These are phyloP conservation scores for Gaertneriomyces semiglobifer DNA, from an alignment of 192 early-diverging fungal species.

Conservation along the genomic window DNA sequence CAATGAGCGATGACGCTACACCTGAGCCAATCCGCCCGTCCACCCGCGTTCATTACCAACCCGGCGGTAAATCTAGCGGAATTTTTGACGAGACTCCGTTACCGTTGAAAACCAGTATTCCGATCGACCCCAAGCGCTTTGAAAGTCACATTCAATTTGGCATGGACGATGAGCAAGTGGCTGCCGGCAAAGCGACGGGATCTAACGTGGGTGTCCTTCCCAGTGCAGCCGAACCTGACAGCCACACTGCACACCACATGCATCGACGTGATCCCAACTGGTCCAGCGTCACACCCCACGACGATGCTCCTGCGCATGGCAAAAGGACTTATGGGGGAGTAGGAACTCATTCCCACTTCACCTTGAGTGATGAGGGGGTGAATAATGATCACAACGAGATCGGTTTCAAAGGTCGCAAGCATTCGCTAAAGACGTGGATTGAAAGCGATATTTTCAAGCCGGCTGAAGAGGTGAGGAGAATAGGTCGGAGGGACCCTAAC, in stretches of 20 bases:
- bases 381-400: background rate
- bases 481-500: conserved; percentile 32
- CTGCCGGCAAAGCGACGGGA: background rate
- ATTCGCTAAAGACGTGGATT: background rate
- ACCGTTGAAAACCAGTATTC: conserved; percentile 15
- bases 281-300: conserved; percentile 14
- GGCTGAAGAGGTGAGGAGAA: background rate
- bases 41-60: conserved; percentile 21
- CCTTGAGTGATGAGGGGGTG: conserved; percentile 5
- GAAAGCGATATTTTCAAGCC: conserved; percentile 24
- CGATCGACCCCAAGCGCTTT: conserved; percentile 35
- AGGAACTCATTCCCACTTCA: conserved; percentile 7
- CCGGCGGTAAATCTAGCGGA: conserved; percentile 25
- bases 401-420: conserved; percentile 7
- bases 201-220: background rate
- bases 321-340: conserved; percentile 9
- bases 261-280: conserved; percentile 44
- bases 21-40: conserved; percentile 13
- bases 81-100: conserved; percentile 39
- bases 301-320: conserved; percentile 1
- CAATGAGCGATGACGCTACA: background rate
- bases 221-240: background rate
- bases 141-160: conserved; percentile 27
- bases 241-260: background rate
- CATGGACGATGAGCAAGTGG: conserved; percentile 28